Evolutionary conservation across 1,139 yeast genomes (phyloP).

Genomic region (Debaryomycetaceae sp.): DNA sequence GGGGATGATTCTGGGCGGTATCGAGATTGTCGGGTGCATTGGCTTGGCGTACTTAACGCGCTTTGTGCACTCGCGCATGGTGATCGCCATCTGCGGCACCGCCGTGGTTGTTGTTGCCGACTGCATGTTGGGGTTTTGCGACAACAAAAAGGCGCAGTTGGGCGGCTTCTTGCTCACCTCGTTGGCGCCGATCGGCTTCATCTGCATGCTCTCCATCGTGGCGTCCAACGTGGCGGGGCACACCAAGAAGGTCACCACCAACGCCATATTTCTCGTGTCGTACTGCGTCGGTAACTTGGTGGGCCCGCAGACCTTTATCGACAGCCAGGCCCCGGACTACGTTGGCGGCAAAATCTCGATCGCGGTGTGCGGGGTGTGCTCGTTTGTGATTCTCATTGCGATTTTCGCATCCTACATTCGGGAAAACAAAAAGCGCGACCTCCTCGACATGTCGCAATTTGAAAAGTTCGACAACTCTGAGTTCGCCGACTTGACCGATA

Average conservation of each 20-base stretch:
- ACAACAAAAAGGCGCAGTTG: conserved; percentile 11
- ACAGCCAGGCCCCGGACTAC: conserved; percentile 9
- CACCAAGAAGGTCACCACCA: conserved; percentile 10
- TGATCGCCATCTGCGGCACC: conserved; percentile 11
- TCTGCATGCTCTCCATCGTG: conserved; percentile 1
- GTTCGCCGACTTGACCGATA: conserved; percentile 62
- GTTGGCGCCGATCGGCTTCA: conserved; percentile 8
- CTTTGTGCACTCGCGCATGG: conserved; percentile 10
- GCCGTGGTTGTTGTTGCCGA: conserved; percentile 11
- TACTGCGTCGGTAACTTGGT: conserved; percentile 14
- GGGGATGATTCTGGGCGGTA: conserved; percentile 3
- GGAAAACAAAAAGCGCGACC: conserved; percentile 3
- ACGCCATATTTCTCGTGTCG: conserved; percentile 11
- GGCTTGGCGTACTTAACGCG: conserved; percentile 8
- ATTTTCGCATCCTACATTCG: background rate
- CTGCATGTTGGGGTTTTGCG: conserved; percentile 3
- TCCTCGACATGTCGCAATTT: conserved; percentile 15
- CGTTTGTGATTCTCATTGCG: background rate
- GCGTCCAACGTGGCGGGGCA: conserved; percentile 12
- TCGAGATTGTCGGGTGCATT: conserved; percentile 5
- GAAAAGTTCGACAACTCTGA: conserved; percentile 44
- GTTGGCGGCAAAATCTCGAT: background rate
- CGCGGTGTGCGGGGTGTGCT: background rate
- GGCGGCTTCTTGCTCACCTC: conserved; percentile 12
- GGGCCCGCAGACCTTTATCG: conserved; percentile 10